Evolutionary conservation across 495 filamentous ascomycete species (phyloP).

Genomic region (Delitschia confertaspora): DNA sequence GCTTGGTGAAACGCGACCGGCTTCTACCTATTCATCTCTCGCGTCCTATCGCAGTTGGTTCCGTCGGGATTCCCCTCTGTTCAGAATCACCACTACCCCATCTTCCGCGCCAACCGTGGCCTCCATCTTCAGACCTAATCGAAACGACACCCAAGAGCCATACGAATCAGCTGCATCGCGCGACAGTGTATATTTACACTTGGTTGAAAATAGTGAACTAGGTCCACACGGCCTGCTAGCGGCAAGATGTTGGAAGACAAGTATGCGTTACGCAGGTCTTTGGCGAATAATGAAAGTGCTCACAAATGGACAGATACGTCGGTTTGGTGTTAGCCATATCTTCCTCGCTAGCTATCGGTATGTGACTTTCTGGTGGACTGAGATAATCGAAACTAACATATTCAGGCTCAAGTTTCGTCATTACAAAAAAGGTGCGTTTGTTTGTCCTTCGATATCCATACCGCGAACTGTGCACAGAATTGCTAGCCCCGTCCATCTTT

Average conservation of each 20-base stretch:
- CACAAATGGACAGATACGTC: conserved; percentile 61
- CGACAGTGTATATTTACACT: no score
- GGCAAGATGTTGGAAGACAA: conserved; percentile 75
- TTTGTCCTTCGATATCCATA: not conserved
- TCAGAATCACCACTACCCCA: conserved; percentile 24
- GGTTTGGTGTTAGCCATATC: conserved; percentile 81
- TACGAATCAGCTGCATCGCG: no score
- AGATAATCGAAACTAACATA: conserved; percentile 32
- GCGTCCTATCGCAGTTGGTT: no score
- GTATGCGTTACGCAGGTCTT: conserved; percentile 43
- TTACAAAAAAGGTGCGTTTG: conserved; percentile 74
- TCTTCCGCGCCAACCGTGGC: conserved; percentile 8
- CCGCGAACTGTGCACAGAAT: no score
- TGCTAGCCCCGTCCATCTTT: no score
- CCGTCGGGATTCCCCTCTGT: no score
- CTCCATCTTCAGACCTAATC: no score
- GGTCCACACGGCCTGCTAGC: conserved; percentile 10
- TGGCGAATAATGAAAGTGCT: conserved; percentile 4
- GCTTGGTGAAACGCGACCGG: conserved; percentile 29
- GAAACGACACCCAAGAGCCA: no score
- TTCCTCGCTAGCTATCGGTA: conserved; percentile 91
- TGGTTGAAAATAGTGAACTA: not conserved
- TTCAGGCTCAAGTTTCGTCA: conserved; percentile 81
- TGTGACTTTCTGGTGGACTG: no score
- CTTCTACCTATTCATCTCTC: conserved; percentile 7